Evolutionary conservation across 2,329 filamentous ascomycete species (phyloP).

Genomic region (Lanzia echinophila): DNA sequence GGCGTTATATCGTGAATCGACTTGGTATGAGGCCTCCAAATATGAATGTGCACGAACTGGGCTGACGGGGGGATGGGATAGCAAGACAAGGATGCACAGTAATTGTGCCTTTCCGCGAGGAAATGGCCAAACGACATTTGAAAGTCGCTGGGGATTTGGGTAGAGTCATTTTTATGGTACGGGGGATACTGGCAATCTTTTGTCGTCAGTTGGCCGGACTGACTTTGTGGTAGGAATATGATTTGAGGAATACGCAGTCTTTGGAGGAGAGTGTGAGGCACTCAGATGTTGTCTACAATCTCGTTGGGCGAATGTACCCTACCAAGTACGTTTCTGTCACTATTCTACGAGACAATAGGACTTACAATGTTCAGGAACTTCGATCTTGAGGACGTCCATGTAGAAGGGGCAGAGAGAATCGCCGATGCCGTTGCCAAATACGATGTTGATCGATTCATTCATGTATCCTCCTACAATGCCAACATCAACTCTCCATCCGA

Average conservation of each 20-base stretch:
- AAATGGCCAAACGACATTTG: slow-evolving; percentile 95
- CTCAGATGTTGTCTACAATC: slow-evolving; percentile 95
- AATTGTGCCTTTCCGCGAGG: slow-evolving; percentile 87
- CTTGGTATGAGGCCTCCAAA: slow-evolving; percentile 51
- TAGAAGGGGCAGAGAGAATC: slow-evolving; percentile 88
- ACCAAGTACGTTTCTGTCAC: slow-evolving; percentile 63
- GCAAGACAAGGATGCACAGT: slow-evolving; percentile 92
- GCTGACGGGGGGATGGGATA: slow-evolving; percentile 35
- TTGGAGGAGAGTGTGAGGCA: slow-evolving; percentile 96
- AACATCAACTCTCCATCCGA: slow-evolving; percentile 72
- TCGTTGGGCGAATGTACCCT: slow-evolving; percentile 88
- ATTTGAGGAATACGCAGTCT: slow-evolving; percentile 87
- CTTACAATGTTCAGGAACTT: slow-evolving; percentile 68
- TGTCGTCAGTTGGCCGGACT: neutral
- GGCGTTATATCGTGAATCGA: slow-evolving; percentile 95
- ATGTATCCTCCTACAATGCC: slow-evolving; percentile 93
- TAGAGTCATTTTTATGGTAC: slow-evolving; percentile 75
- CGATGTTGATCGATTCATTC: slow-evolving; percentile 92
- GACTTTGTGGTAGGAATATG: slow-evolving; percentile 63
- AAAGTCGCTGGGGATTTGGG: slow-evolving; percentile 95
- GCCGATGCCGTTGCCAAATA: slow-evolving; percentile 94
- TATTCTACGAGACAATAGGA: neutral
- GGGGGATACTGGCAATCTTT: neutral
- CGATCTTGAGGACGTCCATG: slow-evolving; percentile 81
- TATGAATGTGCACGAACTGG: neutral